Evolutionary conservation across 1,139 yeast species (phyloP).

Genomic region (Geotrichum macrosporum): DNA sequence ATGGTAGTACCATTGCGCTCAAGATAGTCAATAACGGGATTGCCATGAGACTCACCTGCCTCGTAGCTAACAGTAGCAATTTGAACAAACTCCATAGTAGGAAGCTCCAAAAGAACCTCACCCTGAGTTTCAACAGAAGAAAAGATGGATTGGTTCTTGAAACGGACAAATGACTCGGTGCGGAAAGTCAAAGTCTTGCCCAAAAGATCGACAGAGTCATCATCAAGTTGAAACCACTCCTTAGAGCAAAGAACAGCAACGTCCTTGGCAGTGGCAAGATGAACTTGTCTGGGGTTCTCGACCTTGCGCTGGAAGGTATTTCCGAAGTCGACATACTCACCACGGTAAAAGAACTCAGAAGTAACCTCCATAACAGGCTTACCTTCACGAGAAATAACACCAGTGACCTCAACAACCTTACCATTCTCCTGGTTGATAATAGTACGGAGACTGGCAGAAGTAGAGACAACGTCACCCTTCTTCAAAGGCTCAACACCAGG

Average conservation of each 20-base stretch:
- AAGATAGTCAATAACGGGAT: slow-evolving; percentile 94
- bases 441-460: slow-evolving; percentile 81
- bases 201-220: slow-evolving; percentile 63
- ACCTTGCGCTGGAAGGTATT: slow-evolving; percentile 86
- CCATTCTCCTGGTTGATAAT: slow-evolving; percentile 90
- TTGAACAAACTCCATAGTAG: slow-evolving; percentile 86
- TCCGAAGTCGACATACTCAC: slow-evolving; percentile 77
- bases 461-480: slow-evolving; percentile 79
- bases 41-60: slow-evolving; percentile 92
- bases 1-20: slow-evolving; percentile 87
- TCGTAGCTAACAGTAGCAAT: slow-evolving; percentile 84
- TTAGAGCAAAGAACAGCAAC: slow-evolving; percentile 90
- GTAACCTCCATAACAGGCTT: slow-evolving; percentile 88
- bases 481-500: slow-evolving; percentile 89
- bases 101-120: slow-evolving; percentile 78
- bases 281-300: slow-evolving; percentile 83
- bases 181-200: slow-evolving; percentile 84
- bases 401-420: slow-evolving; percentile 92
- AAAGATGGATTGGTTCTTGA: slow-evolving; percentile 69
- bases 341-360: slow-evolving; percentile 95
- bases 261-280: slow-evolving; percentile 73
- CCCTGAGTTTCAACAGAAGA: slow-evolving; percentile 83
- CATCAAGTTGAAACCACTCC: slow-evolving; percentile 92
- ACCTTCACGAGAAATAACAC: slow-evolving; percentile 74
- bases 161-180: slow-evolving; percentile 77